phyloP scores from a whole-genome alignment of 345 rosid genomes.

The Camelina laxa region DNA sequence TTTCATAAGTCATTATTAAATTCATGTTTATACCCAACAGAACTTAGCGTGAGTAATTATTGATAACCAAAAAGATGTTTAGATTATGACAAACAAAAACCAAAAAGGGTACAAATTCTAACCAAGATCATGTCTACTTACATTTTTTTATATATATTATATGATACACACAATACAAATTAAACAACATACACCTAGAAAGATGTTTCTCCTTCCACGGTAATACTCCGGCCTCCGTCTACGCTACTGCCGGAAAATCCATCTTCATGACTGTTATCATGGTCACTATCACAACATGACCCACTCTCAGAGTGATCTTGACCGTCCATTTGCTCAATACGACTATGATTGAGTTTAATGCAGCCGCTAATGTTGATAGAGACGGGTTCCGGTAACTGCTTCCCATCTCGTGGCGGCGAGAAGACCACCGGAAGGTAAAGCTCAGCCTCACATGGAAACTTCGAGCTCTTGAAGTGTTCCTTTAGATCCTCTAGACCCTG shows the following conservation, averaged over 20 bases:
- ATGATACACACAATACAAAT: constrained; percentile 25
- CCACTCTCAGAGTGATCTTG: constrained; percentile 24
- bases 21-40: not conserved
- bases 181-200: constrained; percentile 15
- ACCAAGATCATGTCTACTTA: constrained; percentile 28
- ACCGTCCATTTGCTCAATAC: constrained; percentile 31
- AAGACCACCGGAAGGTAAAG: constrained; percentile 88
- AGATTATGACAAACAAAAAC: not conserved
- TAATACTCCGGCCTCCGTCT: constrained; percentile 18
- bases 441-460: constrained; percentile 88
- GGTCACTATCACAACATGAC: constrained; percentile 39
- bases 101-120: not conserved
- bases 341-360: not conserved
- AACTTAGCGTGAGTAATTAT: not conserved
- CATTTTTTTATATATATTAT: constrained; percentile 26
- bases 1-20: not conserved
- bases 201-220: constrained; percentile 32
- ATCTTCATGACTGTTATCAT: constrained; percentile 36
- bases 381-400: constrained; percentile 63
- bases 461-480: constrained; percentile 93
- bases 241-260: constrained; percentile 27
- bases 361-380: constrained; percentile 50
- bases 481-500: constrained; percentile 92
- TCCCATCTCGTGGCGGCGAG: constrained; percentile 89
- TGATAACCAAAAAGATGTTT: not conserved